Evolutionary conservation across 306 rosid genomes (phyloP), one percentile per base, ranked within the genome.

Genomic region (Parietaria judaica): DNA sequence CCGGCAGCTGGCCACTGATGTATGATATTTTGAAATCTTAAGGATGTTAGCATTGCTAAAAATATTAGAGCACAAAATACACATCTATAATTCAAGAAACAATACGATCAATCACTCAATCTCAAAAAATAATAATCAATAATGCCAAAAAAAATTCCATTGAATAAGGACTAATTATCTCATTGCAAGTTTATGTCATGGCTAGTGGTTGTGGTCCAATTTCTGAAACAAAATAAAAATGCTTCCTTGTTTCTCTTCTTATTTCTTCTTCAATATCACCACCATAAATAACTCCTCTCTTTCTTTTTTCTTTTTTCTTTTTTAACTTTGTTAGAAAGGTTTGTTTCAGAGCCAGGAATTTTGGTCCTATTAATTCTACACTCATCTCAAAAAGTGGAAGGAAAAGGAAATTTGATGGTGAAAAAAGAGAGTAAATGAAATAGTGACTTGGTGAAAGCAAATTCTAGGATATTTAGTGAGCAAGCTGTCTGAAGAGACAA

Each of bases 191-290:
- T 65, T 61, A 49, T 70, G 66, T 56, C 69, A 70, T 55, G 36
- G 70, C 23, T 51, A 31, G 54, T 67, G 60, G 36, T 56, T 58
- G 44, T 63, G 75, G 75, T 75, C 72, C 80, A 61, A 12, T 16
- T 64, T 36, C 31, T 23, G 31, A 23, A 23, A 23, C 31, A 23
- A 23, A 23, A 23, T 53, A 45, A 43, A 64, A 47, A 34, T 41
- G 71, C 63, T 58, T 54, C 63, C 36, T 63, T 17, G 12, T 56
- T 56, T 38, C 53, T 62, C 54, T 17, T 48, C 56, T 35, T 62
- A 2, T 60, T 43, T 36, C 43, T 60, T 16, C 23, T 46, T 63
- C 10, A 52, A 48, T 51, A 35, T 58, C 59, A 37, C 68, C 59
- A 69, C 46, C 63, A 39, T 41, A 41, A 54, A 49, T 2, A 54